Evolutionary conservation across 2,329 filamentous ascomycete species (phyloP), one percentile per base, ranked within the genome.

Genomic region (Colletotrichum trifolii): DNA sequence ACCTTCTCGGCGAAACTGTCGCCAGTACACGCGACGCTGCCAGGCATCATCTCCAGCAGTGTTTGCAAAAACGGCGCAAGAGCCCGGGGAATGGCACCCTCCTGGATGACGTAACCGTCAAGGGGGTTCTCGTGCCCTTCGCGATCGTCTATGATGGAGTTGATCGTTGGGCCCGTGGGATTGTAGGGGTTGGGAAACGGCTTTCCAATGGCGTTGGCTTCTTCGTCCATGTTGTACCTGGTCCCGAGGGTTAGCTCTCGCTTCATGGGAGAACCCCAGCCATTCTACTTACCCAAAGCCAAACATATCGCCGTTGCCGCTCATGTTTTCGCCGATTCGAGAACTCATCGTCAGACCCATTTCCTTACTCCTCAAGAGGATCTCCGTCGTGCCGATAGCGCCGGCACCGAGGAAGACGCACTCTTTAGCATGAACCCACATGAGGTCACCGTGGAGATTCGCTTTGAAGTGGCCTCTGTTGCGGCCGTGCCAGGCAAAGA

Each of bases 401-500:
- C 89, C 89, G 2, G 89, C 89, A 5, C 88, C 89, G 10, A 91
- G 81, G 71, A 91, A 90, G 7, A 90, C 87, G 33, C 87, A 84
- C 68, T 89, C 83, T 72, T 82, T 86, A 2, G 89, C 88, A 64
- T 88, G 83, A 56, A 91, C 87, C 88, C 88, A 90, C 83, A 90
- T 87, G 2, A 90, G 78, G 63, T 89, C 85, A 33, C 82, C 82
- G 52, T 86, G 81, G 15, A 89, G 77, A 65, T 85, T 81, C 6
- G 81, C 78, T 70, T 78, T 78, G 74, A 87, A 90, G 67, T 80
- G 77, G 25, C 80, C 82, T n/a, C 87, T 81, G 54, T 85, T 84
- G 43, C 82, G 79, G 4, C 86, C 86, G 70, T 89, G 86, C 87
- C 87, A 90, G 11, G 87, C 83, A 71, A 88, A 91, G 74, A 85